Percentiles rank a stretch among this genome's conserved stretches.
Evolutionary conservation across 805 yeast genomes (phyloP).

Genomic region (Lipomyces yamanashiensis): DNA sequence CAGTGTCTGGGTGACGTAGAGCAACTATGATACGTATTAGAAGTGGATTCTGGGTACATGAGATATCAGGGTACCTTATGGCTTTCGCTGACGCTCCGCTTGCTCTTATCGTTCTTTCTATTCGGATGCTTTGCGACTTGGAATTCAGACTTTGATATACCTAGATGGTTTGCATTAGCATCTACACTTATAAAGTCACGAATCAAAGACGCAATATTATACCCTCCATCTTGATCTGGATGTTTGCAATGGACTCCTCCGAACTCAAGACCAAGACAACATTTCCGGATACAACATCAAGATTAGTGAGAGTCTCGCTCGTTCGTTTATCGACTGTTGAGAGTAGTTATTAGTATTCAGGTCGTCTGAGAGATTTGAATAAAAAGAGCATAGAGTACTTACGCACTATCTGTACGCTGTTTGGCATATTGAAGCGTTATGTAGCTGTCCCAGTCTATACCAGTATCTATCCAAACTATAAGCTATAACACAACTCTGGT

Average conservation of each 20-base stretch:
- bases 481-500: too few species aligned
- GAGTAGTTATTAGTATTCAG: background rate
- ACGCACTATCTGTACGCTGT: conserved; percentile 22
- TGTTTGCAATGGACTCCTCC: conserved; percentile 40
- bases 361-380: background rate
- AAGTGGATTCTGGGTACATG: background rate
- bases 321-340: conserved; percentile 28
- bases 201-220: background rate
- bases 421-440: conserved; percentile 16
- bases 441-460: too few species aligned
- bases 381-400: background rate
- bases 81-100: conserved; percentile 36
- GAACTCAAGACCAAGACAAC: conserved; percentile 37
- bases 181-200: too few species aligned
- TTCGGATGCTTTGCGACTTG: conserved; percentile 34
- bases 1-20: conserved; percentile 42
- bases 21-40: conserved; percentile 26
- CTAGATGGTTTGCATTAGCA: background rate
- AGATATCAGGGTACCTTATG: conserved; percentile 29
- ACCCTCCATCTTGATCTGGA: conserved; percentile 44
- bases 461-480: too few species aligned
- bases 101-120: conserved; percentile 25
- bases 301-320: conserved; percentile 36
- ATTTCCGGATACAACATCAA: conserved; percentile 41
- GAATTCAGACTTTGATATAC: conserved; percentile 39